Evolutionary conservation across 2,329 filamentous ascomycete species (phyloP).

Genomic region (Albophoma yamanashiensis): DNA sequence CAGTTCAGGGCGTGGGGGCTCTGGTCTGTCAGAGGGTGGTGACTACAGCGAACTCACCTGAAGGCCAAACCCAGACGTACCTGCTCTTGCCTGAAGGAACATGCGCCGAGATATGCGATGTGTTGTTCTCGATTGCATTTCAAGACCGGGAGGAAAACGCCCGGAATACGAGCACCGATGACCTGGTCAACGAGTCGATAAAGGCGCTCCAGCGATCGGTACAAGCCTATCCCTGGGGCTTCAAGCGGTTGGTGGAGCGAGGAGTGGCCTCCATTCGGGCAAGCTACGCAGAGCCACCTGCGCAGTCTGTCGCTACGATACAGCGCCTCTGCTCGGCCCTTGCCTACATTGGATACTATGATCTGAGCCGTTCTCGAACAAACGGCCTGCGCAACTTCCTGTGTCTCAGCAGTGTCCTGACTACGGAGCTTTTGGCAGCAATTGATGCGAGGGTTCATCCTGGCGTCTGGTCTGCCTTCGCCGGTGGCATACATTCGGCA

Average conservation of each 20-base stretch:
- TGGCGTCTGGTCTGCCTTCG: constrained; percentile 25
- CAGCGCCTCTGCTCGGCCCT: constrained; percentile 30
- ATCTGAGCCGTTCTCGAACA: constrained; percentile 15
- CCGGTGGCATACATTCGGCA: constrained; percentile 23
- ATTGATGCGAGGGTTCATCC: constrained; percentile 21
- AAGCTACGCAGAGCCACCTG: constrained; percentile 9
- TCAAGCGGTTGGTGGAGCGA: constrained; percentile 19
- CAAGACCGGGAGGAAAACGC: constrained; percentile 10
- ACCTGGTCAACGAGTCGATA: constrained; percentile 29
- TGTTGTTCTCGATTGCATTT: constrained; percentile 19
- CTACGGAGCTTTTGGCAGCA: constrained; percentile 22
- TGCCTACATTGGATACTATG: constrained; percentile 38
- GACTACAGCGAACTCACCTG: not conserved
- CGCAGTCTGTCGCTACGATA: constrained; percentile 16
- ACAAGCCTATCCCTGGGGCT: constrained; percentile 23
- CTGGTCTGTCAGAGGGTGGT: constrained; percentile 27
- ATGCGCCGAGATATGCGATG: constrained; percentile 27
- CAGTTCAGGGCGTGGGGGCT: constrained; percentile 33
- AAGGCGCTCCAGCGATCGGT: constrained; percentile 28
- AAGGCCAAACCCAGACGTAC: constrained; percentile 2
- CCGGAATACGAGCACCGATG: constrained; percentile 16
- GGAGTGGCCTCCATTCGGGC: constrained; percentile 14
- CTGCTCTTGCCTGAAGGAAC: constrained; percentile 22
- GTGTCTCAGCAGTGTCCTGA: constrained; percentile 23
- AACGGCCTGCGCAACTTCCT: constrained; percentile 28